Conservation (phyloP, 306 rosid species). For the Vigna hirtella region DNA sequence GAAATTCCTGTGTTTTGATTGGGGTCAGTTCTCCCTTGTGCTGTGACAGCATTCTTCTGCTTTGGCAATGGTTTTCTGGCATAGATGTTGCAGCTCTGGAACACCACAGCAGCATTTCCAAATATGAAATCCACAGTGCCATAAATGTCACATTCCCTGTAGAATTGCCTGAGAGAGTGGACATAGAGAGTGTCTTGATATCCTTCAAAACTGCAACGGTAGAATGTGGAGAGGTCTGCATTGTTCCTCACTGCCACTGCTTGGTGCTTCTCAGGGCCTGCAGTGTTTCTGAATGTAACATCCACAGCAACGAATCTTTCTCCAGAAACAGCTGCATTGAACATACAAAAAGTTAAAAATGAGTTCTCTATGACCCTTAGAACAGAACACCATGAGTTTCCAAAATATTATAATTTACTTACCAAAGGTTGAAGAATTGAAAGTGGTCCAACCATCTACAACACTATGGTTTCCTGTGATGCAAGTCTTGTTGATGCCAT, state of each 20-base stretch:
- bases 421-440: slow-evolving; percentile 82
- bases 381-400: not conserved
- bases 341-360: not conserved
- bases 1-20: slow-evolving; percentile 75
- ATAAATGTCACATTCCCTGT: slow-evolving; percentile 70
- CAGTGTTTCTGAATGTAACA: slow-evolving; percentile 81
- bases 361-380: not conserved
- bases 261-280: slow-evolving; percentile 79
- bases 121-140: slow-evolving; percentile 87
- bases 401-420: slow-evolving; percentile 31
- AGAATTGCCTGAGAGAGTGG: slow-evolving; percentile 80
- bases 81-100: slow-evolving; percentile 68
- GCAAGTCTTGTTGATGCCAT: slow-evolving; percentile 75
- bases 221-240: slow-evolving; percentile 80
- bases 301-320: slow-evolving; percentile 75
- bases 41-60: slow-evolving; percentile 68
- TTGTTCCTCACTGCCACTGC: slow-evolving; percentile 85
- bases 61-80: slow-evolving; percentile 61
- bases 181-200: slow-evolving; percentile 91
- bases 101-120: slow-evolving; percentile 83
- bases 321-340: slow-evolving; percentile 71
- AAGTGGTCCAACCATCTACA: slow-evolving; percentile 76
- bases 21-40: slow-evolving; percentile 77
- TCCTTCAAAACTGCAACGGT: slow-evolving; percentile 84
- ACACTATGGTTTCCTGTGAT: slow-evolving; percentile 77